phyloP scores from a whole-genome alignment of 179 eudicot genomes.

The Corrigiola litoralis region DNA sequence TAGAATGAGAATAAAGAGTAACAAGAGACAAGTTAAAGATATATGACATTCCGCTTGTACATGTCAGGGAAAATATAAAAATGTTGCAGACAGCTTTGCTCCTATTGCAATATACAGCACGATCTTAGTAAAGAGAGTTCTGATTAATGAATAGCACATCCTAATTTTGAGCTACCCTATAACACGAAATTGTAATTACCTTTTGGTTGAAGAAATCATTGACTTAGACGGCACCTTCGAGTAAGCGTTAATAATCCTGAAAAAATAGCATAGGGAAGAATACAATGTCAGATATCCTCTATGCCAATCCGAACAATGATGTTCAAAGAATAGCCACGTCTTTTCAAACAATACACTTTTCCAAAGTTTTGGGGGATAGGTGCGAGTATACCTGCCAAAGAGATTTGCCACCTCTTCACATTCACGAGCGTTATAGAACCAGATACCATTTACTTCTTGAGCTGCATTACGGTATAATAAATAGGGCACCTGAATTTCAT shows the following conservation, averaged over 20 bases:
- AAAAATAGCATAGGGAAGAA: not conserved
- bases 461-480: slow-evolving; percentile 83
- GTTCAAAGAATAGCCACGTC: not conserved
- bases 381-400: slow-evolving; percentile 60
- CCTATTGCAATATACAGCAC: not conserved
- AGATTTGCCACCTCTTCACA: slow-evolving; percentile 94
- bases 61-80: not conserved
- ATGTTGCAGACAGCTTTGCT: not conserved
- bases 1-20: not conserved
- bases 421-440: slow-evolving; percentile 93
- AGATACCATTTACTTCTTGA: slow-evolving; percentile 94
- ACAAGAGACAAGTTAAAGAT: not conserved
- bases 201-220: slow-evolving; percentile 28
- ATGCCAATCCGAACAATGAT: not conserved
- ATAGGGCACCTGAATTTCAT: slow-evolving; percentile 86
- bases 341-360: not conserved
- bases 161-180: not conserved
- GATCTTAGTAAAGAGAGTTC: not conserved
- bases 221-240: slow-evolving; percentile 41
- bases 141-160: not conserved
- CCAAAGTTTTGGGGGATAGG: not conserved
- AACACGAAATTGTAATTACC: slow-evolving; percentile 17
- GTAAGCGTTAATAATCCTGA: slow-evolving; percentile 45
- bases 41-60: not conserved
- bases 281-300: not conserved